Evolutionary conservation across 2,329 filamentous ascomycete species (phyloP).

Genomic region (Coniochaeta sp.): DNA sequence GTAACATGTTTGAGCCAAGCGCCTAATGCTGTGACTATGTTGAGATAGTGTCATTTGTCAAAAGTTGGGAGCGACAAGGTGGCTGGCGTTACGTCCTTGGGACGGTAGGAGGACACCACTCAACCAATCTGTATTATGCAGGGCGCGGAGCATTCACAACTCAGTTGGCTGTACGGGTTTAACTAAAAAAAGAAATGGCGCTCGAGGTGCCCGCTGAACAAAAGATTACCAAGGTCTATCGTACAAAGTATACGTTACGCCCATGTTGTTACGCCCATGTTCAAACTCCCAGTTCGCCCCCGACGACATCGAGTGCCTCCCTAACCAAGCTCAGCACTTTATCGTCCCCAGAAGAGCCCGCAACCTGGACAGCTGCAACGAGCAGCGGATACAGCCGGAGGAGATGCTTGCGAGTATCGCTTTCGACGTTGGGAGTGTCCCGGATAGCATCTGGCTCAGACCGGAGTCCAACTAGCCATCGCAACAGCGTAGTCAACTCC

Average conservation of each 20-base stretch:
- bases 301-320: slow-evolving; percentile 55
- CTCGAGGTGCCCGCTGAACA: not conserved
- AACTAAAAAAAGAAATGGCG: not conserved
- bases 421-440: slow-evolving; percentile 40
- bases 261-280: not conserved
- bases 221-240: not conserved
- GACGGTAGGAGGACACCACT: not conserved
- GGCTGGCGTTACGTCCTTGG: not conserved
- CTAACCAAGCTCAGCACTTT: slow-evolving; percentile 51
- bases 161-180: not conserved
- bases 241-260: not conserved
- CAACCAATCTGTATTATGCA: not conserved
- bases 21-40: not conserved
- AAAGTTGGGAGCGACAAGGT: not conserved
- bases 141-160: not conserved
- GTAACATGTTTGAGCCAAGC: not conserved
- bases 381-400: slow-evolving; percentile 74
- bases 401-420: slow-evolving; percentile 64
- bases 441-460: slow-evolving; percentile 67
- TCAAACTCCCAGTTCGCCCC: slow-evolving; percentile 42
- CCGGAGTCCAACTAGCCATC: slow-evolving; percentile 56
- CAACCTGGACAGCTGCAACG: slow-evolving; percentile 53
- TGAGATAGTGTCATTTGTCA: not conserved
- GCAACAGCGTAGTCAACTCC: slow-evolving; percentile 68
- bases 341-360: slow-evolving; percentile 50